Percentiles rank a stretch among this genome's conserved stretches.
Conservation (phyloP, 768 basidiomycete genomes). For the Xerocomellus dryophilus region DNA sequence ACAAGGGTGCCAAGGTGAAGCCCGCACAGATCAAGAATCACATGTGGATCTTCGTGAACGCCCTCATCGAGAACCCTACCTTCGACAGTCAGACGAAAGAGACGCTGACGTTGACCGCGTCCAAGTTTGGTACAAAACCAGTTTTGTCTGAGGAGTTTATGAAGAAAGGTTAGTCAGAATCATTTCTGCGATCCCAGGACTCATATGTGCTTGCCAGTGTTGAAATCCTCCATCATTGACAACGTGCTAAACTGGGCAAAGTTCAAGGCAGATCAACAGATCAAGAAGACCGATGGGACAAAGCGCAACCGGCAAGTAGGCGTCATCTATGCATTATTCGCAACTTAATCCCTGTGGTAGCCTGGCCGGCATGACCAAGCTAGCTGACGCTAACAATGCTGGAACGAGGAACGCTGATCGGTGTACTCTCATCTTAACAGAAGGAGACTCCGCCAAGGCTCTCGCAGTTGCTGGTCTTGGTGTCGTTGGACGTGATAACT, state of each 20-base stretch:
- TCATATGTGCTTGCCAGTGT: slow-evolving; percentile 46
- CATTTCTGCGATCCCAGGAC: not conserved
- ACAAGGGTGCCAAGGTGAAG: slow-evolving; percentile 94
- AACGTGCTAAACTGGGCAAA: slow-evolving; percentile 94
- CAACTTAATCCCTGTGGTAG: slow-evolving; percentile 38
- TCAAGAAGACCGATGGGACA: slow-evolving; percentile 92
- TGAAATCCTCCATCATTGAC: slow-evolving; percentile 87
- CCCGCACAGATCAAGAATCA: slow-evolving; percentile 93
- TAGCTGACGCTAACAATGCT: slow-evolving; percentile 96
- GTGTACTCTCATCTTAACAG: slow-evolving; percentile 95
- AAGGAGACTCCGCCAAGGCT: slow-evolving; percentile 98
- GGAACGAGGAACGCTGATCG: slow-evolving; percentile 75
- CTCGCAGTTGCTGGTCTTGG: slow-evolving; percentile 92
- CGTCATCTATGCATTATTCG: not conserved
- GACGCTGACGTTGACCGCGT: slow-evolving; percentile 78
- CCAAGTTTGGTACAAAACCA: slow-evolving; percentile 90
- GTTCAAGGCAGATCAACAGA: slow-evolving; percentile 92
- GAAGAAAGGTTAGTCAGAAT: slow-evolving; percentile 73
- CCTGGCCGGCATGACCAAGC: slow-evolving; percentile 85
- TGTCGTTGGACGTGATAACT: slow-evolving; percentile 94
- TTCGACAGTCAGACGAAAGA: slow-evolving; percentile 99
- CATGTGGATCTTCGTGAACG: slow-evolving; percentile 97
- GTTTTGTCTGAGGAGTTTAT: slow-evolving; percentile 85
- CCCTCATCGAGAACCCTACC: slow-evolving; percentile 93
- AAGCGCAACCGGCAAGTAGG: slow-evolving; percentile 75